Percentiles rank a stretch among this genome's conserved stretches.
phyloP scores from a whole-genome alignment of 139 green algal genomes.

The Ettlia oleoabundans region DNA sequence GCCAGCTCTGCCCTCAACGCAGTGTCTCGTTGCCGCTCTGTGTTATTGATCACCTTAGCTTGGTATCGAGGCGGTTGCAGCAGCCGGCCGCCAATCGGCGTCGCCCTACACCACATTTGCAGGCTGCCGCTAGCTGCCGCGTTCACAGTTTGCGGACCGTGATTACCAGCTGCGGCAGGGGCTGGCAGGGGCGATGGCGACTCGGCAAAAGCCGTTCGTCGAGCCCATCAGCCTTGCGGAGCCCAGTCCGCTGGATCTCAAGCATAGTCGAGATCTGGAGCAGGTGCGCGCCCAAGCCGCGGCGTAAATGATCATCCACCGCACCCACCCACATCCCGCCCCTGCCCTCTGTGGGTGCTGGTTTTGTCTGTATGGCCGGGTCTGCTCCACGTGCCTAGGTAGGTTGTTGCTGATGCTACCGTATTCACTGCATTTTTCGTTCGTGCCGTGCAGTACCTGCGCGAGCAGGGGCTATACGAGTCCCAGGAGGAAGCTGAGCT shows the following conservation, averaged over 20 bases:
- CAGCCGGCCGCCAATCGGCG: not conserved
- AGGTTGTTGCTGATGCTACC: too few relatives aligned
- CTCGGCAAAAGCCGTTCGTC: constrained; percentile 32
- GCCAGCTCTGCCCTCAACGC: too few relatives aligned
- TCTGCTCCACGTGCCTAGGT: too few relatives aligned
- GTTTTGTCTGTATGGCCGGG: too few relatives aligned
- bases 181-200: not conserved
- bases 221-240: constrained; percentile 38
- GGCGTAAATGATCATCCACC: not conserved
- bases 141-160: not conserved
- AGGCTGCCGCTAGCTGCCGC: too few relatives aligned
- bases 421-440: not conserved
- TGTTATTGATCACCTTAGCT: too few relatives aligned
- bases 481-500: constrained; percentile 45
- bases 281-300: constrained; percentile 3
- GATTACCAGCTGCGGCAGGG: not conserved
- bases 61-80: not conserved
- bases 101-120: too few relatives aligned
- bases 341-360: too few relatives aligned
- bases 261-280: constrained; percentile 28
- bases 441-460: constrained; percentile 45
- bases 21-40: too few relatives aligned
- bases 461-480: constrained; percentile 54
- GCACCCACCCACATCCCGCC: not conserved
- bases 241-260: constrained; percentile 35